Evolutionary conservation across 495 filamentous ascomycete genomes (phyloP), one percentile per base, ranked within the genome.

Genomic region (Cercophora samala): DNA sequence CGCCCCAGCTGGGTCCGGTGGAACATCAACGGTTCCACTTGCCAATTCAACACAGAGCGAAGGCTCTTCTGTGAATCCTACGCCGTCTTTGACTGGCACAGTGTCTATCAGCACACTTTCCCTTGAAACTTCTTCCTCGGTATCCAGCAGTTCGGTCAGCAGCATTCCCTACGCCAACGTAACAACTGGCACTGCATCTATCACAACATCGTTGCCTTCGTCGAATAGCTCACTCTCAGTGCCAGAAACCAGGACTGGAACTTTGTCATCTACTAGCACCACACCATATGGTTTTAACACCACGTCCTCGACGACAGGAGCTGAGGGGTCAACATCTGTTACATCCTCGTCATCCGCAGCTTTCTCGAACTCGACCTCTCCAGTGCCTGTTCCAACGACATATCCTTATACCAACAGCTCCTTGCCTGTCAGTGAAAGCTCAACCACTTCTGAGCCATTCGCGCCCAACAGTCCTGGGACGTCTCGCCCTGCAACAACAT

Each of bases 31-130:
- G 37, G 15, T 46, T 56, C 54, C n/a, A 18, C 1, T 3, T 25
- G 26, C 26, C 21, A 22, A 60, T 56, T 46, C 32, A 18, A 62
- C 18, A 13, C 19, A 24, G 22, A 26, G 6, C 29, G 22, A 13
- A 62, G n/a, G 0, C n/a, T 29, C 60, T 21, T 42, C 60, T 1
- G 60, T 62, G 29, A 5, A 9, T 19, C 23, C 23, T 18, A 25
- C 26, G 23, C 58, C 58, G 29, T 60, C 58, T 18, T 26, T 60
- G 58, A 32, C 58, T 60, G 58, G 58, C 8, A 29, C 58, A 21
- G 58, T 60, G 1, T 25, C 58, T 1, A 24, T 60, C 17, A 60
- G 58, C 23, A 60, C 58, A 21, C 26, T 60, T 22, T 58, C 54
- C 8, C 19, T 24, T 21, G 19, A 6, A 24, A 22, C 54, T 58